Evolutionary conservation across 2,329 filamentous ascomycete genomes (phyloP), one percentile per base, ranked within the genome.

Genomic region (Aureobasidium pullulans): DNA sequence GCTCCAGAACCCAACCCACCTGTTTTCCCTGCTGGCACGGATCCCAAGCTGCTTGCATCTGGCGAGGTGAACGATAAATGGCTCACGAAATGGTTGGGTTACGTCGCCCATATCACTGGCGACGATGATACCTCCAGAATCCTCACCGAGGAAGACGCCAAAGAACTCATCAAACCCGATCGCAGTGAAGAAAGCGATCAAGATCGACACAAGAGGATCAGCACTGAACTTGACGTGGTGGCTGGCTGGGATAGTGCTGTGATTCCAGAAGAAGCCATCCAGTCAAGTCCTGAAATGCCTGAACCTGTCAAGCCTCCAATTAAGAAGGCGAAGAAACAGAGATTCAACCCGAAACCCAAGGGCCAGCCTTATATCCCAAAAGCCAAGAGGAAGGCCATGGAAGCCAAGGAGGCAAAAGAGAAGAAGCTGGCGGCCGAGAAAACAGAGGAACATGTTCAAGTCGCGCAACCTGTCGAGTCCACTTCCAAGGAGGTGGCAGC

Each of bases 61-160:
- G 54, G 54, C 19, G 32, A 48, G 34, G 54, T 58, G 28, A 58
- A 58, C 29, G 43, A 58, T 10, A 37, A 32, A 16, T 58, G 54
- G 54, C 23, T 58, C 6, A 49, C 44, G 1, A 32, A 40, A 42
- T 58, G 54, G 54, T 36, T 58, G 4, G 37, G 43, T 13, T 58
- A 49, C 3, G 37, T 58, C 16, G 54, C 54, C 5, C 54, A 58
- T 34, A 42, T 49, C 16, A 49, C 44, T 28, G 54, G 54, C 23
- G 54, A 58, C 36, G 54, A 58, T 10, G 43, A 58, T n/a, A 58
- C 54, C 11, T 48, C 36, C 34, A 49, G n/a, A 23, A 37, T 49
- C 2, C 28, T 58, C 1, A 34, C 52, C 10, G 43, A 46, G 19
- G 53, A 47, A 57, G 40, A 49, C 43, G 36, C 23, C n/a, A 37